Percentiles rank a stretch among this genome's conserved stretches.
Evolutionary conservation across 179 eudicot genomes (phyloP).

Genomic region (Dionaea muscipula): DNA sequence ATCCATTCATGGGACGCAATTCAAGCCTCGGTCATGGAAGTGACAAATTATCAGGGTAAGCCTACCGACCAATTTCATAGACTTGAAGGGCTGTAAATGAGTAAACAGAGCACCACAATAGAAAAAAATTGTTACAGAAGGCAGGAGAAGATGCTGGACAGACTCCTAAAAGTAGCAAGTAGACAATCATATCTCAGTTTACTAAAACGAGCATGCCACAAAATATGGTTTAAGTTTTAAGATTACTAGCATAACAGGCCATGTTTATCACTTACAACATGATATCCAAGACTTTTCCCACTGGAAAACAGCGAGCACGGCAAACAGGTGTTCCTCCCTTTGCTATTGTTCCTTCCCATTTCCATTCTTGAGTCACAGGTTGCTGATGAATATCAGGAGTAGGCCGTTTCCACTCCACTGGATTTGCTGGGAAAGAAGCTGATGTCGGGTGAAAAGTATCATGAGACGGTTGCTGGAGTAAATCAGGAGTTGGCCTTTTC

Average conservation of each 20-base stretch:
- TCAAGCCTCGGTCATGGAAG: too few species aligned
- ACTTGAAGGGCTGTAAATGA: too few species aligned
- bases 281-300: slow-evolving; percentile 63
- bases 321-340: slow-evolving; percentile 79
- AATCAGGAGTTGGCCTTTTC: slow-evolving; percentile 11
- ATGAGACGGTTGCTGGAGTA: slow-evolving; percentile 11
- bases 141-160: too few species aligned
- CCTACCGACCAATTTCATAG: too few species aligned
- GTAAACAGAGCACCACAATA: too few species aligned
- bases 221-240: background rate
- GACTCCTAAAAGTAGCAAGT: too few species aligned
- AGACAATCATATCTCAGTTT: too few species aligned
- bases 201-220: too few species aligned
- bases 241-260: background rate
- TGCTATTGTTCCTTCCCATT: slow-evolving; percentile 85
- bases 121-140: too few species aligned
- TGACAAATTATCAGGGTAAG: too few species aligned
- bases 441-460: slow-evolving; percentile 29
- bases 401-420: slow-evolving; percentile 30
- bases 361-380: slow-evolving; percentile 45
- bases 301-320: slow-evolving; percentile 84
- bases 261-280: slow-evolving; percentile 46
- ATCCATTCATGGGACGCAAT: too few species aligned
- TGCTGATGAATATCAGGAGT: slow-evolving; percentile 34
- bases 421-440: slow-evolving; percentile 23